Percentiles rank a stretch among this genome's conserved stretches.
Conservation (phyloP, 345 rosid genomes). For the Orychophragmus violaceus region DNA sequence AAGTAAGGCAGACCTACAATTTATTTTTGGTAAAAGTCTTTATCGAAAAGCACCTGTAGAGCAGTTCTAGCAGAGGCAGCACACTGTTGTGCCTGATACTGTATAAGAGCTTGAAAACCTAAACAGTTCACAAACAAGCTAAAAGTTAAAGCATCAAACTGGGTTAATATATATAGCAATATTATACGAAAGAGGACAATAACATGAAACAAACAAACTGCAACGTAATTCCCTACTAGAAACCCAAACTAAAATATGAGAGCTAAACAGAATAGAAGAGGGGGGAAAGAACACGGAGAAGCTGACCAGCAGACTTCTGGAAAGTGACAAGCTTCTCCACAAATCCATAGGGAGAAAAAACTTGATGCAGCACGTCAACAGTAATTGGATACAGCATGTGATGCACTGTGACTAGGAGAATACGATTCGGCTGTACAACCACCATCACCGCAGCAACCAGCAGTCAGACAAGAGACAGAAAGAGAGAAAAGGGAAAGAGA, state of each 20-base stretch:
- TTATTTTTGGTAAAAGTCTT: not conserved
- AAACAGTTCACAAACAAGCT: conserved; percentile 17
- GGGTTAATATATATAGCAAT: not conserved
- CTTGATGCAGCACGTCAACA: conserved; percentile 94
- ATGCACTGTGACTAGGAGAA: conserved; percentile 88
- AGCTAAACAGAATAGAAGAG: conserved; percentile 35
- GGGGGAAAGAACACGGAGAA: conserved; percentile 38
- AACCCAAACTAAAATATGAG: no score
- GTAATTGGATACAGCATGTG: conserved; percentile 96
- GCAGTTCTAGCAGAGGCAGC: conserved; percentile 81
- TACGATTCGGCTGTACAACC: conserved; percentile 82
- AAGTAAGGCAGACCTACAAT: not conserved
- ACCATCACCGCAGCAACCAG: conserved; percentile 52
- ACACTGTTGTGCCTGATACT: conserved; percentile 66
- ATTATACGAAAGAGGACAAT: not conserved
- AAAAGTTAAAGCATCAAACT: not conserved
- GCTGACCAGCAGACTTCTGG: conserved; percentile 99
- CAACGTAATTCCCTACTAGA: not conserved
- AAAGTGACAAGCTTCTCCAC: conserved; percentile 97
- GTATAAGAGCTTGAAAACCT: conserved; percentile 99
- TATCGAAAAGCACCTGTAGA: conserved; percentile 62
- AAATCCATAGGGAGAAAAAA: conserved; percentile 86
- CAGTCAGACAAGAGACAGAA: conserved; percentile 56
- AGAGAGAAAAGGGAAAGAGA: conserved; percentile 35
- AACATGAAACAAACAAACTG: not conserved